Conservation (phyloP, 164 flowering plant species). For the Piper betle region DNA sequence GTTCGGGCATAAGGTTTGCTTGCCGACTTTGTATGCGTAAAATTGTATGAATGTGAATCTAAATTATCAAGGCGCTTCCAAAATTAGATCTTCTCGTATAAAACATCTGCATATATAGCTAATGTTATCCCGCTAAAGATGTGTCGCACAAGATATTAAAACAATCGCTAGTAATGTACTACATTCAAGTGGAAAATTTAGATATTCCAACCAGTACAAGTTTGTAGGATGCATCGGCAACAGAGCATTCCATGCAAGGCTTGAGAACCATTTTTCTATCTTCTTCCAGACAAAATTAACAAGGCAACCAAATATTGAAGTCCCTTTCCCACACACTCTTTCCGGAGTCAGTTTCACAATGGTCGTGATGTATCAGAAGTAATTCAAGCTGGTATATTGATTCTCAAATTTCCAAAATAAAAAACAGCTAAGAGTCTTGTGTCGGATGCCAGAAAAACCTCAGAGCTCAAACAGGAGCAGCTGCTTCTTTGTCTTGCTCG, state of each 20-base stretch:
- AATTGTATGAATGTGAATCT: too few species aligned
- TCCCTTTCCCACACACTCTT: too few species aligned
- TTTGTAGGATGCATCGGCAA: not conserved
- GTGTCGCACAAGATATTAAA: not conserved
- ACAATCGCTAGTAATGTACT: too few species aligned
- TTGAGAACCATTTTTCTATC: not conserved
- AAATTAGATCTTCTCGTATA: too few species aligned
- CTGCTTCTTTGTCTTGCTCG: slow-evolving; percentile 23
- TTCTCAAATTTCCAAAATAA: not conserved
- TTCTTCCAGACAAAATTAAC: not conserved
- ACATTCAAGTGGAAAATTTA: not conserved
- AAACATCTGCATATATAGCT: too few species aligned
- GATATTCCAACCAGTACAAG: not conserved
- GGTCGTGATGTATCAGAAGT: too few species aligned
- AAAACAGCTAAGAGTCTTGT: not conserved
- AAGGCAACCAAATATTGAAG: too few species aligned
- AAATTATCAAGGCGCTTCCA: too few species aligned
- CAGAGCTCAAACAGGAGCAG: slow-evolving; percentile 19
- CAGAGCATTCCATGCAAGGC: not conserved
- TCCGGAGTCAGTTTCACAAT: too few species aligned
- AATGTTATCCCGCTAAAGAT: too few species aligned
- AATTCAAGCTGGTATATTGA: not conserved
- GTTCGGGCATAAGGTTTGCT: too few species aligned
- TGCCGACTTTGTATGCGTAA: too few species aligned
- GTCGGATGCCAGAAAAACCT: not conserved